Base-by-base conservation (phyloP, 768 basidiomycete species). In the Tephrocybe sp. region DNA sequence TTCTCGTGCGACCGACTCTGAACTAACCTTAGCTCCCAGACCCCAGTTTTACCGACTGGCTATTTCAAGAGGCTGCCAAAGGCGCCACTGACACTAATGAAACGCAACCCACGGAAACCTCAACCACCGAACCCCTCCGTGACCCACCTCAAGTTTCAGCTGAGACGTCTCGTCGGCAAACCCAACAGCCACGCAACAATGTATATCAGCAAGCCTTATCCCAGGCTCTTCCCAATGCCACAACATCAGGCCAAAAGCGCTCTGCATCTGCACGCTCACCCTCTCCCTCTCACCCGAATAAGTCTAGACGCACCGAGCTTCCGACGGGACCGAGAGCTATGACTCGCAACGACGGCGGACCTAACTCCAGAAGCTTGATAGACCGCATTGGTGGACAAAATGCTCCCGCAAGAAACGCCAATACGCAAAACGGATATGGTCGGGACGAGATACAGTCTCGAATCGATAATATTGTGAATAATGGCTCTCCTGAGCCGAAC, bases 281-380 rank as follows among this genome's bases (percentile, higher is more conserved):
- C 8, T 81, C 83, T 8, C 81, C 79, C 12, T 71, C 67, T 47
- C 80, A 81, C 41, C 83, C 86, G 4, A 81, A 80, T 58, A 92
- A 92, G 65, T 68, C 79, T 11, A 76, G 88, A 54, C 80, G 87
- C 53, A 84, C 77, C 23, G 89, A 91, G 54, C 70, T 88, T 1
- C 93, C 93, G 1, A 87, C 86, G 2, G 91, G 88, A 19, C 93
- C 93, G 16, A 79, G 93, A 44, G 91, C 90, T 1, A 92, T 94
- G 90, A 70, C 73, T 41, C 73, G 74, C 45, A 74, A 74, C 29
- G 70, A 62, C 55, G 62, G 65, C 53, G 55, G 60, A 37, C 56
- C 58, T 27, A 72, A 71, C 44, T 63, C 79, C 21, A 77, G 85
- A 50, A 91, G 88, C 66, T 73, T 95, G 37, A 69, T 91, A 31